Base-by-base conservation (phyloP, 169 alveolate genomes). In the Plasmodium malariae region DNA sequence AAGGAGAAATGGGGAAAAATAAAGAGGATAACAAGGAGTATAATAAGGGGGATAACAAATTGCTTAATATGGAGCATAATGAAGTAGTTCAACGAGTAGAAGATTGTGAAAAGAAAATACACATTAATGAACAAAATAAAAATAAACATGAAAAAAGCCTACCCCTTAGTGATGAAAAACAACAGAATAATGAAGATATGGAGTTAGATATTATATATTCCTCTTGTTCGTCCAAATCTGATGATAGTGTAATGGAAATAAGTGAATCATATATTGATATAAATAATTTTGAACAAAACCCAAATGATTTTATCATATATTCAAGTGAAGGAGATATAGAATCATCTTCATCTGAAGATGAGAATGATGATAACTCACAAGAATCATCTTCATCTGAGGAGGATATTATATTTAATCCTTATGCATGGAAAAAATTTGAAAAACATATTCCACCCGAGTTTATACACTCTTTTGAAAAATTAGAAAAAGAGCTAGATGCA, bases 351-450 rank as follows among this genome's bases (percentile, higher is more conserved):
- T 60, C 74, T 3, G 70, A 65, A 21, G 59, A 36, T 3, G 83
- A 51, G 12, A 28, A 80, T 49, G 72, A 17, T 9, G 59, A 67
- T 32, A 37, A 28, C 24, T 19, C 78, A 30, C 19, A 65, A 7
- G 90, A 65, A 19, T 63, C 78, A 2, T 80, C 63, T 6, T 3
- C 28, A 7, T 80, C 80, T 0, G 90, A 80, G 48, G 90, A 80
- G 55, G 90, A 80, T 3, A 80, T 80, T 11, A 80, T 63, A 19
- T 80, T 80, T 70, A 80, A 80, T 57, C 90, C 90, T 0, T 80
- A 65, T 24, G 90, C 90, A 12, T 80, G 90, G 90, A 80, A 80
- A 34, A 80, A 80, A 36, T 80, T 80, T 57, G 62, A 80, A 80
- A 80, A 70, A 40, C 90, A 80, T 69, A 80, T 80, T 24, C 90